Percentiles rank a stretch among this genome's conserved stretches.
Conservation (phyloP, 2,329 filamentous ascomycete genomes). For the Ceratocystis cubensis region DNA sequence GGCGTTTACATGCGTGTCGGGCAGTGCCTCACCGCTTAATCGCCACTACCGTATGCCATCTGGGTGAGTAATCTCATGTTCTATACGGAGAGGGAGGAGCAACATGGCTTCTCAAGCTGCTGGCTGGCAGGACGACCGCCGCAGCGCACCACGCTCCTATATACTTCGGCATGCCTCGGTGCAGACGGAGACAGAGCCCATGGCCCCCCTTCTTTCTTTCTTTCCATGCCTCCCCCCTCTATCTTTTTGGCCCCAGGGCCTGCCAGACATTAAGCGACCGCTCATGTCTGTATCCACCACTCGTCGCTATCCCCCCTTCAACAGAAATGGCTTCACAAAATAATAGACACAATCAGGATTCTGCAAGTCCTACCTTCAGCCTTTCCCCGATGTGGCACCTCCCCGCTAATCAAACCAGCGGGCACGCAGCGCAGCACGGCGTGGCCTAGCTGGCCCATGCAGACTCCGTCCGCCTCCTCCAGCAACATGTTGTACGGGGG, state of each 20-base stretch:
- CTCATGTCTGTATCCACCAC: neutral
- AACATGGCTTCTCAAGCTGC: too few relatives aligned
- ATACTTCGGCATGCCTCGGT: too few relatives aligned
- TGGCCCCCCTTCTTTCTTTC: neutral
- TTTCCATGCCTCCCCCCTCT: neutral
- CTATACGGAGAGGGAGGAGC: too few relatives aligned
- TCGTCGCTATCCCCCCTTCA: neutral
- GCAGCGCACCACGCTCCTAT: too few relatives aligned
- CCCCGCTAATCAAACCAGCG: neutral
- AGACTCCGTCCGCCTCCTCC: neutral
- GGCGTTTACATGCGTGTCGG: too few relatives aligned
- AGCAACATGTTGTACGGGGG: neutral
- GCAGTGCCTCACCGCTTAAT: too few relatives aligned
- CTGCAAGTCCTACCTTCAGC: neutral
- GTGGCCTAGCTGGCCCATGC: neutral
- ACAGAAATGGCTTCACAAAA: neutral
- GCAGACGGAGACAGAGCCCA: too few relatives aligned
- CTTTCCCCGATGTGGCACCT: neutral
- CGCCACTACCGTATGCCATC: too few relatives aligned
- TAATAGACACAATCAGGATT: too few relatives aligned
- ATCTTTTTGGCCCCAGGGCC: neutral
- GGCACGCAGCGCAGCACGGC: neutral
- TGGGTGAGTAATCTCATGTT: too few relatives aligned
- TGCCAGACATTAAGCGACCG: neutral
- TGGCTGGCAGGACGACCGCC: too few relatives aligned